Evolutionary conservation across 2,329 filamentous ascomycete species (phyloP).

Genomic region (Ceratocystis eucalypticola): DNA sequence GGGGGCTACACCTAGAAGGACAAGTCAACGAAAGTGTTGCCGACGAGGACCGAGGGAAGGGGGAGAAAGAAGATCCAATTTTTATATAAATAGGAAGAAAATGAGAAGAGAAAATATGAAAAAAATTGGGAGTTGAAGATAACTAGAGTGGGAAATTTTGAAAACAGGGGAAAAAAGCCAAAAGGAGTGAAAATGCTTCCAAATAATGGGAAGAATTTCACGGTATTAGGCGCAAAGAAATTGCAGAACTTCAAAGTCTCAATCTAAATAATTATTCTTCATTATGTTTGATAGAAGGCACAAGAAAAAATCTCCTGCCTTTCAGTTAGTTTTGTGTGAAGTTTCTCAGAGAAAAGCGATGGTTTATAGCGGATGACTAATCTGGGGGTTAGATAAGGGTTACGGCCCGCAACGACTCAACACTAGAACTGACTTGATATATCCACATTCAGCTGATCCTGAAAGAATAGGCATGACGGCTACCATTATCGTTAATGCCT

Average conservation of each 20-base stretch:
- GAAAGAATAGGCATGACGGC: neutral
- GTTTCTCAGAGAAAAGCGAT: neutral
- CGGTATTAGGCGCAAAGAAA: no score
- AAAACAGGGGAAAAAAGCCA: neutral
- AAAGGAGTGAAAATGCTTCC: no score
- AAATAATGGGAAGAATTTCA: no score
- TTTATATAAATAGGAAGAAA: neutral
- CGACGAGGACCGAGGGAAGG: no score
- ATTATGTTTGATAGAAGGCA: no score
- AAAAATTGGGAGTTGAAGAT: neutral
- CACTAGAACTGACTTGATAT: neutral
- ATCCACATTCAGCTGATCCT: neutral
- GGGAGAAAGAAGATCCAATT: neutral
- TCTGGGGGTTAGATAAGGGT: neutral
- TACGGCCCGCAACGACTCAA: neutral
- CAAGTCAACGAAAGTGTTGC: no score
- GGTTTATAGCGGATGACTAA: neutral
- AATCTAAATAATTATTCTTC: no score
- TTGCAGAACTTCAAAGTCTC: no score
- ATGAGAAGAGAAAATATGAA: neutral
- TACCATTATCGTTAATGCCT: no score
- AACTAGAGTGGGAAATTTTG: neutral
- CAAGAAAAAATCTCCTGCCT: neutral
- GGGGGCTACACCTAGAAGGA: no score
- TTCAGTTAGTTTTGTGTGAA: no score